Evolutionary conservation across 768 basidiomycete genomes (phyloP).

Genomic region (Pleurotus giganteus): DNA sequence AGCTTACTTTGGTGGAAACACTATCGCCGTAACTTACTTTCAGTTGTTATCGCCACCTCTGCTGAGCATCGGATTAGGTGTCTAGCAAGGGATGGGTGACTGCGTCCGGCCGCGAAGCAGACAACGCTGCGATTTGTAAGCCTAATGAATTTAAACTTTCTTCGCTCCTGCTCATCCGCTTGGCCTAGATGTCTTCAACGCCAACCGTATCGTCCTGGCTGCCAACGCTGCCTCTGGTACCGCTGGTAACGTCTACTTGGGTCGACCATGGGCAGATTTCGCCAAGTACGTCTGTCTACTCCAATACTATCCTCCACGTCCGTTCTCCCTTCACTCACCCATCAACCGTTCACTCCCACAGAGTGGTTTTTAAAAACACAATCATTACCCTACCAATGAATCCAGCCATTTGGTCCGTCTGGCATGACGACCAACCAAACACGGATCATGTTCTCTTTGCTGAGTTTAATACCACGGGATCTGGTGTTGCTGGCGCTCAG

Average conservation of each 20-base stretch:
- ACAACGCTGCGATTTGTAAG: slow-evolving; percentile 46
- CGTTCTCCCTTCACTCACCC: neutral
- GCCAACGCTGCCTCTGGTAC: slow-evolving; percentile 35
- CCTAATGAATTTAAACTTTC: neutral
- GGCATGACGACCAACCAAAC: slow-evolving; percentile 36
- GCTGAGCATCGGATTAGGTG: slow-evolving; percentile 11
- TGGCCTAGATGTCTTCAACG: slow-evolving; percentile 39
- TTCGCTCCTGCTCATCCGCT: neutral
- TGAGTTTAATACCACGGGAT: slow-evolving; percentile 44
- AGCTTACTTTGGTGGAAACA: slow-evolving; percentile 49
- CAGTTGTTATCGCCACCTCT: neutral
- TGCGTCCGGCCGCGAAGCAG: slow-evolving; percentile 44
- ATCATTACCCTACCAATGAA: slow-evolving; percentile 38
- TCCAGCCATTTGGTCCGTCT: slow-evolving; percentile 43
- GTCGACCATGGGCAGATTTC: slow-evolving; percentile 48
- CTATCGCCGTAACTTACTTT: slow-evolving; percentile 29
- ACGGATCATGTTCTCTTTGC: slow-evolving; percentile 46
- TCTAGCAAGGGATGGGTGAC: slow-evolving; percentile 44
- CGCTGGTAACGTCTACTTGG: slow-evolving; percentile 37
- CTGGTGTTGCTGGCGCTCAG: slow-evolving; percentile 31
- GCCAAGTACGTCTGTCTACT: slow-evolving; percentile 33
- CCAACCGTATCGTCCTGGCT: slow-evolving; percentile 41
- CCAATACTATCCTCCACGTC: neutral
- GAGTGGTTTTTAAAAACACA: slow-evolving; percentile 50
- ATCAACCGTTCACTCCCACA: too few relatives aligned